Base-by-base conservation (phyloP, 257 asterid genomes). In the Solanum microdontum region DNA sequence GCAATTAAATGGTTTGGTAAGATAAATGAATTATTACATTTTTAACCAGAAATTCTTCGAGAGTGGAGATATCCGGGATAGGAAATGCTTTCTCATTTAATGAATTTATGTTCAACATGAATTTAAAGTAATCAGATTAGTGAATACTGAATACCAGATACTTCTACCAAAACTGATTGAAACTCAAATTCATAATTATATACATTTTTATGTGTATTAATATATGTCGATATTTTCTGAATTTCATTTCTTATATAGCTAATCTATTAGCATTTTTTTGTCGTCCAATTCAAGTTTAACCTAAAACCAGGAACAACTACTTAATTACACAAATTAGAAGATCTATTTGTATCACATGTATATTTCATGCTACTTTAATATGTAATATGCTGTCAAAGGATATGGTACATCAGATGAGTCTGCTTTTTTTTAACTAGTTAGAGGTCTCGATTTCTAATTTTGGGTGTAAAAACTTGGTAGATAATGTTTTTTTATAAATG, bases 401-500 rank as follows among this genome's bases (percentile, higher is more conserved):
- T 51, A 15, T 51, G 10, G 1, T 55, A 2, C 10, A 51, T 1
- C 3, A 2, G 2, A 55, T 7, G n/a, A 55, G 64, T 0, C 11
- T 17, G 2, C 4, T 1, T 45, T 5, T 51, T 1, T 17, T 55
- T 55, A 55, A 17, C n/a, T 55, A 6, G 10, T 55, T 55, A 55
- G 4, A 55, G n/a, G 2, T 55, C n/a, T 55, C n/a, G 0, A 17
- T 17, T 55, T 17, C 2, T 1, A 2, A 17, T 55, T 55, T 55
- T 55, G 10, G 4, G 1, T 55, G 0, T 17, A 17, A 55, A 2
- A 23, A n/a, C 0, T n/a, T 11, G 0, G 1, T 24, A 5, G 7
- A 64, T 64, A n/a, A 23, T 9, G 0, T 10, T 62, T 9, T 9
- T 8, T 9, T 51, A 2, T 55, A 0, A 3, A 55, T 19, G 2